These are phyloP conservation scores for Apiospora rasikravindrae DNA, from an alignment of 2,329 filamentous ascomycete genomes.

Conservation along the genomic window DNA sequence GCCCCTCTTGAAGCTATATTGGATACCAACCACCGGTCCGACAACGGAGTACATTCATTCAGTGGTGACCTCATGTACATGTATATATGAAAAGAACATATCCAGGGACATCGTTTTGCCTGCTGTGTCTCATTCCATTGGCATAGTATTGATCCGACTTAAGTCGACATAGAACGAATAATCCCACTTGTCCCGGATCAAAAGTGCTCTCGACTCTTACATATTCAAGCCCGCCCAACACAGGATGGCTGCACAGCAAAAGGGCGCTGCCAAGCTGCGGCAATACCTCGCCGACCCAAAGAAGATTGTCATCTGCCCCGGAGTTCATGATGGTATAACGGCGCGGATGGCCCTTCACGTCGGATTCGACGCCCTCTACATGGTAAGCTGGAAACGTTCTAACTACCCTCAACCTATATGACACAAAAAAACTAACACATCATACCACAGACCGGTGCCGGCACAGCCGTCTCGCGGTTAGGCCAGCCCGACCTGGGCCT, in stretches of 20 bases:
- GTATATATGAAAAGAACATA: not conserved
- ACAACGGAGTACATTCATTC: not conserved
- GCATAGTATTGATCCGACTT: not conserved
- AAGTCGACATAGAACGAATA: not conserved
- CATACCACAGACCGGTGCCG: conserved; percentile 32
- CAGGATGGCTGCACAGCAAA: conserved; percentile 17
- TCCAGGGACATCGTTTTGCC: not conserved
- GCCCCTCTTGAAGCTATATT: conserved; percentile 2
- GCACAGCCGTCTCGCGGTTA: conserved; percentile 50
- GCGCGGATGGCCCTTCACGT: conserved; percentile 65
- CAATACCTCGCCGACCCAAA: conserved; percentile 44
- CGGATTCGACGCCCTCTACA: conserved; percentile 71
- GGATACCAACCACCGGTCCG: not conserved
- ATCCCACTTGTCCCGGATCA: no score
- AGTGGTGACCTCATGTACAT: not conserved
- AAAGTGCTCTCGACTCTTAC: not conserved
- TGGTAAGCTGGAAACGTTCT: conserved; percentile 52
- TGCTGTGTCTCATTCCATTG: not conserved
- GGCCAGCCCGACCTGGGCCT: conserved; percentile 69
- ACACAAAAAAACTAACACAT: not conserved
- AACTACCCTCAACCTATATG: not conserved
- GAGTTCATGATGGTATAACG: conserved; percentile 72
- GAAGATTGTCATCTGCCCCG: conserved; percentile 62
- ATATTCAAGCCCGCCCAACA: not conserved
- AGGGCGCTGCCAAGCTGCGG: conserved; percentile 45